Evolutionary conservation across 2,329 filamentous ascomycete genomes (phyloP).

Genomic region (Phoma sp.): DNA sequence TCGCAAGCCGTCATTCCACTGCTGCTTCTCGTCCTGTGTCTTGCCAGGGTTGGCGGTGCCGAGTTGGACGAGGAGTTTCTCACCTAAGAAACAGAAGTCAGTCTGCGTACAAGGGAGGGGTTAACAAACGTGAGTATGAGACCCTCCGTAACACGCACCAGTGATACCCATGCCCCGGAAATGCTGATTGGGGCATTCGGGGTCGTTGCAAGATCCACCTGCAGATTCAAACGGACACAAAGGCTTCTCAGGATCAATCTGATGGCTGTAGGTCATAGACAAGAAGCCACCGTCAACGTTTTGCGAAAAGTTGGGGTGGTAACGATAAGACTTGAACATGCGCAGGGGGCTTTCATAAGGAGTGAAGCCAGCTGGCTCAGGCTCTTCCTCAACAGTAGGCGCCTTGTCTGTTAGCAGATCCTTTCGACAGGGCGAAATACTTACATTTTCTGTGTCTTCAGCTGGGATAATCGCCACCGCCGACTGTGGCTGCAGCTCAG

Average conservation of each 20-base stretch:
- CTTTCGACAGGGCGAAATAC: conserved; percentile 14
- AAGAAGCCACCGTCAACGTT: conserved; percentile 78
- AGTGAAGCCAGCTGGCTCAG: conserved; percentile 49
- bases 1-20: conserved; percentile 52
- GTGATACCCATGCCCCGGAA: conserved; percentile 74
- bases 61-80: conserved; percentile 75
- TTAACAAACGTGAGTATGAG: conserved; percentile 26
- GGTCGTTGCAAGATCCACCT: conserved; percentile 76
- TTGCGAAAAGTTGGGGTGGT: conserved; percentile 78
- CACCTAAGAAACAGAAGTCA: conserved; percentile 63
- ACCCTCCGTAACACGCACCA: conserved; percentile 68
- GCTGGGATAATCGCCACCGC: conserved; percentile 6
- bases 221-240: conserved; percentile 80
- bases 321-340: conserved; percentile 87
- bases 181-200: conserved; percentile 79
- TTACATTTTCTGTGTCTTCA: conserved; percentile 26
- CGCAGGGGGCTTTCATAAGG: conserved; percentile 86
- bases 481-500: conserved; percentile 46
- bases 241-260: conserved; percentile 76
- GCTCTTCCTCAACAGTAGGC: conserved; percentile 14
- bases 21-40: conserved; percentile 65
- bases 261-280: conserved; percentile 92
- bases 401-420: conserved; percentile 32
- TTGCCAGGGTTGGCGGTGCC: conserved; percentile 70
- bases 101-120: conserved; percentile 47